Evolutionary conservation across 2,329 filamentous ascomycete genomes (phyloP).

Genomic region (Dryadomyces sulphureus): DNA sequence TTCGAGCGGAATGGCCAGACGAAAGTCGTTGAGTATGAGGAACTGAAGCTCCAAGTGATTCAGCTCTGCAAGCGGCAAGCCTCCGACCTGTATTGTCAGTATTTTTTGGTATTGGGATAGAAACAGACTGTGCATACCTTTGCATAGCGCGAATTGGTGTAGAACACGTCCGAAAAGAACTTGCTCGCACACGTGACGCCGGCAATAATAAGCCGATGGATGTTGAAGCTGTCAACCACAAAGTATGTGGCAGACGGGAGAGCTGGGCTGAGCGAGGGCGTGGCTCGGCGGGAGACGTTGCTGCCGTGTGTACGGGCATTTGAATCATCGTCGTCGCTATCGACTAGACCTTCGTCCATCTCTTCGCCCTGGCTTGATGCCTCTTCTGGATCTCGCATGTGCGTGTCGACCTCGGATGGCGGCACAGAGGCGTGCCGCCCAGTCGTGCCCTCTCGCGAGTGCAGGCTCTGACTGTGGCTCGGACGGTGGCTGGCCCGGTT

Average conservation of each 20-base stretch:
- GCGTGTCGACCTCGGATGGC: constrained; percentile 1
- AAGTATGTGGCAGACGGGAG: constrained; percentile 43
- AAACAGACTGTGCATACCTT: constrained; percentile 50
- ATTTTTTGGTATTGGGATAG: neutral
- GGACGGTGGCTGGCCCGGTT: neutral
- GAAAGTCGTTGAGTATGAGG: constrained; percentile 87
- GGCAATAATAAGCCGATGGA: constrained; percentile 89
- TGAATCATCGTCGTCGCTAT: constrained; percentile 23
- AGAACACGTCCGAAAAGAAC: constrained; percentile 98
- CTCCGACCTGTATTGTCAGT: constrained; percentile 57
- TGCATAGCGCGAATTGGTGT: constrained; percentile 96
- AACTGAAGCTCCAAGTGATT: constrained; percentile 97
- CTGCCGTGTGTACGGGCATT: neutral
- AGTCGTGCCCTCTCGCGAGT: neutral
- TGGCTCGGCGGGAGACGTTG: neutral
- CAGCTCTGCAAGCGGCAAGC: constrained; percentile 76
- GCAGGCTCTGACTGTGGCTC: constrained; percentile 11
- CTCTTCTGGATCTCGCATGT: constrained; percentile 11
- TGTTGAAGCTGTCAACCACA: constrained; percentile 98
- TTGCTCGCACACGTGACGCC: constrained; percentile 98
- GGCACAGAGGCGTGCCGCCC: neutral
- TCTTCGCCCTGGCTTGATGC: constrained; percentile 24
- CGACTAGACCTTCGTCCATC: constrained; percentile 35
- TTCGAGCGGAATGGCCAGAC: constrained; percentile 82
- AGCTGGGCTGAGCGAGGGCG: neutral